Base-by-base conservation (phyloP, 306 rosid genomes). In the Prunus mongolica region DNA sequence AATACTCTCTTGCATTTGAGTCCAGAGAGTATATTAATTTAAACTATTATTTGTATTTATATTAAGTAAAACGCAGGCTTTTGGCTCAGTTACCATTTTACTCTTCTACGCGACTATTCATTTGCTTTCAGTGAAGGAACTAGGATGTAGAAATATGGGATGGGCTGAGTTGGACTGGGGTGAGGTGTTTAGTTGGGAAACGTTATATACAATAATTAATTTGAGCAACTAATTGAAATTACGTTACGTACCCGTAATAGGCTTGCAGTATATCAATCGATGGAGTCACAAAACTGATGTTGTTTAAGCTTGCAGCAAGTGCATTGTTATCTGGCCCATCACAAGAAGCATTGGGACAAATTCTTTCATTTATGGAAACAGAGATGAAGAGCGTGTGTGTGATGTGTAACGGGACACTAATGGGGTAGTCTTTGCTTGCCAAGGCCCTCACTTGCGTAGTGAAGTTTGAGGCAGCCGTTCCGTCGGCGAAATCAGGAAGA, bases 221-320 rank as follows among this genome's bases (percentile, higher is more conserved):
- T 6, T 38, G 9, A 38, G 44, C 44, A 6, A 38, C 9, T 38
- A 38, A 6, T 38, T 38, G 0, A 56, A 69, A 3, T 11, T 15
- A 49, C 10, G 1, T 7, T n/a, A 76, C 62, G 15, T 83, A 81
- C 84, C 78, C 16, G 34, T 75, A 82, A 24, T 85, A 85, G 45
- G 88, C 86, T 67, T 79, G 77, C 11, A 82, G 55, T 16, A 85
- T 46, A 56, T 69, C 80, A 50, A 68, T 69, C 9, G 16, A 16
- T 22, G 88, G 82, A 12, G 28, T 65, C 52, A 4, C 69, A 25
- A 85, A 85, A 30, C 88, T 85, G 32, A 82, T 34, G 55, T 82
- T 85, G 78, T 69, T 85, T 27, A 85, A 64, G 61, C 84, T 79
- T 2, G 88, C 32, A 47, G 82, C 2, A 4, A 79, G 19, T 68